Percentiles rank a stretch among this genome's conserved stretches.
Evolutionary conservation across 2,329 filamentous ascomycete genomes (phyloP).

Genomic region (Colletotrichum sp.): DNA sequence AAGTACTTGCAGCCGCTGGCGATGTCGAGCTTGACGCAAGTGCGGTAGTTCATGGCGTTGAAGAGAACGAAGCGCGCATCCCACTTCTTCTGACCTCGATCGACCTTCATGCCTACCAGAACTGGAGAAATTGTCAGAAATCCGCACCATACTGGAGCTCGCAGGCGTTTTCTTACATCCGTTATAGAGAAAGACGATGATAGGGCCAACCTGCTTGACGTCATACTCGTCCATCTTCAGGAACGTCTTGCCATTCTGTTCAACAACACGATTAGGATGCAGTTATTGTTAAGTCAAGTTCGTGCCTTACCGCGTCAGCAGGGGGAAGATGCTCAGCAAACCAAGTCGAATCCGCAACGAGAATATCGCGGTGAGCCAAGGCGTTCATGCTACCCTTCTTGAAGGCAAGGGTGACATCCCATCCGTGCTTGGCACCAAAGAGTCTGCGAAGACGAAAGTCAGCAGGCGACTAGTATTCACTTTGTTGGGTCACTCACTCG

Average conservation of each 20-base stretch:
- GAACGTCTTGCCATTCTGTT: conserved; percentile 32
- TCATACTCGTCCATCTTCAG: not conserved
- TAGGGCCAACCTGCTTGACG: not conserved
- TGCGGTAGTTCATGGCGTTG: conserved; percentile 36
- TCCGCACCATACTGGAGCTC: not conserved
- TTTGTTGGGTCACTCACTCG: not conserved
- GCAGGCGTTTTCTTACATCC: conserved; percentile 28
- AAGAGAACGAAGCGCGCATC: conserved; percentile 34
- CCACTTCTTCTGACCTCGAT: conserved; percentile 21
- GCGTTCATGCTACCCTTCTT: not conserved
- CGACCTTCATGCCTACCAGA: not conserved
- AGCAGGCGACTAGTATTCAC: not conserved
- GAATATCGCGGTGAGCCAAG: conserved; percentile 34
- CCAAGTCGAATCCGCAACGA: conserved; percentile 36
- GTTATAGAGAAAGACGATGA: conserved; percentile 41
- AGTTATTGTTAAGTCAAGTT: not conserved
- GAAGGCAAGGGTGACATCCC: conserved; percentile 1
- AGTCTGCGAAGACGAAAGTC: not conserved
- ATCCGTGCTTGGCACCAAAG: not conserved
- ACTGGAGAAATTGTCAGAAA: not conserved
- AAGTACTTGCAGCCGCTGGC: conserved; percentile 20
- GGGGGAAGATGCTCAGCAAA: conserved; percentile 37
- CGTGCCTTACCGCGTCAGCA: conserved; percentile 27
- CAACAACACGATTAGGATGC: not conserved
- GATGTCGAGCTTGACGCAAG: conserved; percentile 32